These are phyloP conservation scores for Phaeotremella fagi DNA, from an alignment of 768 basidiomycete genomes.

Conservation along the genomic window DNA sequence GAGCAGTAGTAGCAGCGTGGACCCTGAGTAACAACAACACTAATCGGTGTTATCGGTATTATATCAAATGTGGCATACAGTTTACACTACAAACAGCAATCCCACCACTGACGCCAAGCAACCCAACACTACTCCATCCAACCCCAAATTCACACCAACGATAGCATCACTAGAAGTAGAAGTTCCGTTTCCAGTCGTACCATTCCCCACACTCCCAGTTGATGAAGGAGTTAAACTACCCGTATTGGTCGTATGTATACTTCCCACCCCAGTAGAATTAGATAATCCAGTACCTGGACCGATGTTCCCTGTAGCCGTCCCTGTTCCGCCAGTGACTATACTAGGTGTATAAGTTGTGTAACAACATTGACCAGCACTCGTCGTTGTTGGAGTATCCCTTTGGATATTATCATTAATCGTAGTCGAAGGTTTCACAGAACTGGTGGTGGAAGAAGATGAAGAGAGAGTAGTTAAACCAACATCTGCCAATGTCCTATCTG, in stretches of 20 bases:
- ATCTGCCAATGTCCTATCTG: neutral
- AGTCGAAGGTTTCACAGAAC: neutral
- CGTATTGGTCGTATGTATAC: neutral
- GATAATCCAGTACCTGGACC: neutral
- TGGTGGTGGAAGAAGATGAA: neutral
- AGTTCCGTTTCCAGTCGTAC: slow-evolving; percentile 10
- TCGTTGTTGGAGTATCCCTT: slow-evolving; percentile 17
- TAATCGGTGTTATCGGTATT: no score
- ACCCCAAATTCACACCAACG: neutral
- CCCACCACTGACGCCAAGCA: neutral
- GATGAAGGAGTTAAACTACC: neutral
- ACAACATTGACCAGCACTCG: slow-evolving; percentile 36
- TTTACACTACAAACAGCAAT: no score
- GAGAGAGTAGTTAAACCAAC: neutral
- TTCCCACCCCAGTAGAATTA: neutral
- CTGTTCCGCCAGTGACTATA: slow-evolving; percentile 14
- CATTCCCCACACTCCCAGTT: neutral
- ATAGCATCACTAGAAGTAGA: neutral
- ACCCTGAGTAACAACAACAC: no score
- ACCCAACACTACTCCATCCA: neutral
- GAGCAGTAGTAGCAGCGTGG: no score
- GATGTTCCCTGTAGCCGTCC: neutral
- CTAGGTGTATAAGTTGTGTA: slow-evolving; percentile 39
- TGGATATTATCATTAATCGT: neutral
- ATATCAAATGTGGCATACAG: no score